These are phyloP conservation scores for Colletotrichum kahawae DNA, from an alignment of 2,329 filamentous ascomycete genomes.

Conservation along the genomic window DNA sequence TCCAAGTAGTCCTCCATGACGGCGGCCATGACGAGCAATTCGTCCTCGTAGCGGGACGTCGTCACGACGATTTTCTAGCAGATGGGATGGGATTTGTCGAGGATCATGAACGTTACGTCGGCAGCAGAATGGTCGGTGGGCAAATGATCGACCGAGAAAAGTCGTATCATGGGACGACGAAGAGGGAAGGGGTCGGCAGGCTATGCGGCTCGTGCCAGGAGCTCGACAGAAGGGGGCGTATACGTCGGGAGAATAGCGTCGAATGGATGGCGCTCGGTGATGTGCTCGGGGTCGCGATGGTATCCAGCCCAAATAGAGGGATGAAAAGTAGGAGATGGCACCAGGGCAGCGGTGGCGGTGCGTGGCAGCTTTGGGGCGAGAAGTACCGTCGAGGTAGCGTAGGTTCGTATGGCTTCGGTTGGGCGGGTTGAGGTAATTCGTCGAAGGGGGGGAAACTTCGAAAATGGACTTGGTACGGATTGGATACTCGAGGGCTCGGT, in stretches of 20 bases:
- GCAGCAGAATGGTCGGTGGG: not conserved
- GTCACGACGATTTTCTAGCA: conserved; percentile 14
- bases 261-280: conserved; percentile 14
- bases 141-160: not conserved
- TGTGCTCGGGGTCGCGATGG: conserved; percentile 14
- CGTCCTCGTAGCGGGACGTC: conserved; percentile 13
- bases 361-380: not conserved
- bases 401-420: conserved; percentile 6
- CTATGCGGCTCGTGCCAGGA: conserved; percentile 20
- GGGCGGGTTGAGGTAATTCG: conserved; percentile 6
- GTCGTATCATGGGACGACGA: conserved; percentile 16
- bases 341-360: not conserved
- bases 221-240: conserved; percentile 8
- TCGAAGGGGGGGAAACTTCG: not conserved
- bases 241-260: conserved; percentile 5
- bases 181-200: not conserved
- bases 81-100: not conserved
- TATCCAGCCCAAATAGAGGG: not conserved
- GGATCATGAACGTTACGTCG: conserved; percentile 14
- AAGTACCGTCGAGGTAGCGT: conserved; percentile 9
- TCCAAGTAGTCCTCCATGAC: conserved; percentile 67
- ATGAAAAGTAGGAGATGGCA: not conserved
- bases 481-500: not conserved
- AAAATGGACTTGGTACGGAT: not conserved
- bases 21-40: conserved; percentile 45